Evolutionary conservation across 495 filamentous ascomycete genomes (phyloP), one percentile per base, ranked within the genome.

Genomic region (Pseudomonodictys pantanalensis): DNA sequence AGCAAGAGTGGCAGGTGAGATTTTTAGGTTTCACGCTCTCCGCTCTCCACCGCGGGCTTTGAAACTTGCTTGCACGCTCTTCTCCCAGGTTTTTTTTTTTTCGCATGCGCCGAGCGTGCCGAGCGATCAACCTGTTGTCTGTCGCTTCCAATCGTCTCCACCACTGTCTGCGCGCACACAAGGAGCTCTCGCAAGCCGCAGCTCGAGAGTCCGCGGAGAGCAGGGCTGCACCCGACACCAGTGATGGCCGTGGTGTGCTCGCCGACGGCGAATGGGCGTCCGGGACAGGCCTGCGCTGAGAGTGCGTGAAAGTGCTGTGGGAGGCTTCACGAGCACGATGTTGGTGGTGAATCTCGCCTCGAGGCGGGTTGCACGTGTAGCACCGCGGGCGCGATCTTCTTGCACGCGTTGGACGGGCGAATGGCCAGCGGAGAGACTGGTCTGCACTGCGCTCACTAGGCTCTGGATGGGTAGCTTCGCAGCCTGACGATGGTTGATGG

Each of bases 321-420:
- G 30, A 25, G 22, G 15, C 15, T 35, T 35, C 15, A n/a, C 47
- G 20, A n/a, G n/a, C n/a, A n/a, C 10, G n/a, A n/a, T 47, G 18
- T 28, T 17, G 24, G 33, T 61, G 41, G 41, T 15, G 17, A 24
- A 30, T 26, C 9, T 30, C 25, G 42, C 38, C 50, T 33, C 53
- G 20, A n/a, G 50, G 49, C 30, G 57, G 57, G 64, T 62, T 25
- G 58, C 64, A 66, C 64, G 64, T 62, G 64, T 61, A 57, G 62
- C 57, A 57, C 56, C 30, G 25, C 42, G 49, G 45, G 54, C 56
- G 62, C 50, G 50, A 23, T 39, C 47, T 30, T n/a, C 41, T 18
- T 41, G 20, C 17, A 18, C n/a, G n/a, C n/a, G n/a, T n/a, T n/a
- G n/a, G n/a, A n/a, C n/a, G n/a, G n/a, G n/a, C n/a, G n/a, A n/a